phyloP scores from a whole-genome alignment of 2,329 filamentous ascomycete genomes.

The Bipolaris oryzae region DNA sequence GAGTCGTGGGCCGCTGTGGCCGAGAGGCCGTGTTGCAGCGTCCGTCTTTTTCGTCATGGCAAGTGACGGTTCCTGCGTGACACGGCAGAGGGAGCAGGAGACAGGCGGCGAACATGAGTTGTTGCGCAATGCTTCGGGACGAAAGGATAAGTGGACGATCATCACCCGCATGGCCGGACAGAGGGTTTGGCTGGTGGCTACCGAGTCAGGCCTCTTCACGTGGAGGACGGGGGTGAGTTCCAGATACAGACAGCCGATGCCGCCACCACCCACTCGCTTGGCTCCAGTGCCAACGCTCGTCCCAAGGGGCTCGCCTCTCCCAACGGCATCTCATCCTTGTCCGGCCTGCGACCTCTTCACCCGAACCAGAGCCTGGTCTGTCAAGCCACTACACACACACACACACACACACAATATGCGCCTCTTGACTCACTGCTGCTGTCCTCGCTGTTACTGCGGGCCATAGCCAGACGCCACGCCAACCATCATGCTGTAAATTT shows the following conservation, averaged over 20 bases:
- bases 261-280: constrained; percentile 3
- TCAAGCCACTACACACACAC: no score
- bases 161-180: not conserved
- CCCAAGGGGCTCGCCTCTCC: constrained; percentile 17
- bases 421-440: not conserved
- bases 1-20: constrained; percentile 3
- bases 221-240: constrained; percentile 12
- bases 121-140: constrained; percentile 3
- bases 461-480: constrained; percentile 5
- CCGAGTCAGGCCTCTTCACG: constrained; percentile 24
- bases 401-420: not conserved
- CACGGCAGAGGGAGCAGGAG: not conserved
- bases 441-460: not conserved
- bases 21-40: not conserved
- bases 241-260: not conserved
- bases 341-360: no score
- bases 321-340: not conserved
- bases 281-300: constrained; percentile 12
- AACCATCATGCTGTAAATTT: constrained; percentile 3
- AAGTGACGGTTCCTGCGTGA: not conserved
- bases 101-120: not conserved
- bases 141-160: not conserved
- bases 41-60: not conserved
- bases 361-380: not conserved
- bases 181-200: not conserved